Percentiles rank a stretch among this genome's conserved stretches.
phyloP scores from a whole-genome alignment of 108 stramenopile species.

The Parmales sp. region DNA sequence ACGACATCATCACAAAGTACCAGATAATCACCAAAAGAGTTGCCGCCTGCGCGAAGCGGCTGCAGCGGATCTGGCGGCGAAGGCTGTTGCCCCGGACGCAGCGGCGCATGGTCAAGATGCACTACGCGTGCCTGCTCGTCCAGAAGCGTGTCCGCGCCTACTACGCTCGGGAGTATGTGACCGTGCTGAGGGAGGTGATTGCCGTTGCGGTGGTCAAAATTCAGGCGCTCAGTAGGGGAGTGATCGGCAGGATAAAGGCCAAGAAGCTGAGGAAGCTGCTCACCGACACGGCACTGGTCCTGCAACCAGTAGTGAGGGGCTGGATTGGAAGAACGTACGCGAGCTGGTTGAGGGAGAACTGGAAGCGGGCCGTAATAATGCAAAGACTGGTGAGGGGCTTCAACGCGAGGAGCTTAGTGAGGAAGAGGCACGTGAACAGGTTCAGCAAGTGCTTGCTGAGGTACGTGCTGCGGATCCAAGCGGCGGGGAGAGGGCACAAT shows the following conservation, averaged over 20 bases:
- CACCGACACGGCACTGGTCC: not conserved
- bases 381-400: not conserved
- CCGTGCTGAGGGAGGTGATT: not conserved
- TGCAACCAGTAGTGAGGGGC: not conserved
- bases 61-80: not conserved
- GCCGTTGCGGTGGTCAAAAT: not conserved
- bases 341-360: not conserved
- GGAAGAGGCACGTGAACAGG: not conserved
- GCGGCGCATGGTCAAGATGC: not conserved
- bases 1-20: slow-evolving; percentile 4
- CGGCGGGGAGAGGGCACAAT: not conserved
- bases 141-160: not conserved
- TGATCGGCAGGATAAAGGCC: not conserved
- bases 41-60: not conserved
- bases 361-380: slow-evolving; percentile 2
- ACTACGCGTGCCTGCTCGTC: not conserved
- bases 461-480: not conserved
- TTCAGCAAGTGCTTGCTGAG: not conserved
- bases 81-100: not conserved
- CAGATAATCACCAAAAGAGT: not conserved
- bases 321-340: slow-evolving; percentile 6
- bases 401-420: not conserved
- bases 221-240: not conserved
- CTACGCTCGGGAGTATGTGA: not conserved
- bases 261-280: not conserved